Base-by-base conservation (phyloP, 2,329 filamentous ascomycete genomes). In the Paecilomyces formosus region DNA sequence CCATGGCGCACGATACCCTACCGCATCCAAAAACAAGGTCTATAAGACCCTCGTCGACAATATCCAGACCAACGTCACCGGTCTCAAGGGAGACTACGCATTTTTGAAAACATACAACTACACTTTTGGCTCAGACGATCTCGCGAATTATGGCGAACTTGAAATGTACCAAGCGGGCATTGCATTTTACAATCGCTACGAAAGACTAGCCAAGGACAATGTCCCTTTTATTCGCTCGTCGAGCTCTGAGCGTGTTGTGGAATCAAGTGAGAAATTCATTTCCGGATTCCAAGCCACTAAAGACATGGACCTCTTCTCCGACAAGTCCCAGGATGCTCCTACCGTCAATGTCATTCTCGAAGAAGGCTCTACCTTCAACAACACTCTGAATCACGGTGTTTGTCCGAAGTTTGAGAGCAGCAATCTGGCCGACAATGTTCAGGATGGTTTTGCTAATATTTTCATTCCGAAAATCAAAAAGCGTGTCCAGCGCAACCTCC, bases 1-100 rank as follows among this genome's bases (percentile, higher is more conserved):
- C 2, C 92, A 97, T 71, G 92, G 92, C 53, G 89, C 90, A 49
- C 84, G 92, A 55, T 88, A 90, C 69, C 92, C 92, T 1, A 96
- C 92, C 0, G 68, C 76, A 12, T 77, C 78, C 63, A 95, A 92
- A 77, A 83, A 86, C 0, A 69, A 72, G 11, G 69, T 72, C 7
- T 96, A 96, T 74, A 80, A 79, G 45, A 72, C 76, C 4, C 80
- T 89, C 9, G 78, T 96, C 56, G 70, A 80, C 28, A 82, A 82
- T 54, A 88, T 97, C 61, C 85, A 92, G 61, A 80, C 78, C 1
- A 74, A 78, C 18, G 77, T 74, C 33, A 76, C 72, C 8, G 72
- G 73, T 0, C 93, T 89, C 68, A 81, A 82, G 6, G 78, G 79
- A 31, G 81, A 82, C 28, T 91, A 85, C 66, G 80, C 81, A 15